Evolutionary conservation across 2,329 filamentous ascomycete genomes (phyloP).

Genomic region (Penicillium oxalicum): DNA sequence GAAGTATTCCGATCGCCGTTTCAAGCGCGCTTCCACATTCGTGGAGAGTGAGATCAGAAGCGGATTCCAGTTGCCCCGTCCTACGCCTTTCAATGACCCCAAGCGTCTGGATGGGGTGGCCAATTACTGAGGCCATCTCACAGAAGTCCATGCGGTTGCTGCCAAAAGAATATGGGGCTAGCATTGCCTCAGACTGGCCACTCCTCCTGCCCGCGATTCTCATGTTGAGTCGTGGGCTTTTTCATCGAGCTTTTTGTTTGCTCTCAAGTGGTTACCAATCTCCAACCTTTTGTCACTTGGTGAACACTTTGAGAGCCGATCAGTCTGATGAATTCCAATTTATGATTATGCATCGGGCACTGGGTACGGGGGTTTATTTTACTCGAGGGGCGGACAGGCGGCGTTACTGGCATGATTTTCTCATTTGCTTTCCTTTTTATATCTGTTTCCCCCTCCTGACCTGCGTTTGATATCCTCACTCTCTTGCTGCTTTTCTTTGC

Average conservation of each 20-base stretch:
- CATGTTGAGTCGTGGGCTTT: no score
- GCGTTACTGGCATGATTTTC: no score
- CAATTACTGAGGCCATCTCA: slow-evolving; percentile 13
- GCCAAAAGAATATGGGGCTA: no score
- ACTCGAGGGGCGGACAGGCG: no score
- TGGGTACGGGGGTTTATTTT: not conserved
- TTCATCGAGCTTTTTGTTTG: not conserved
- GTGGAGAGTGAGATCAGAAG: slow-evolving; percentile 68
- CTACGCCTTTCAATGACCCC: slow-evolving; percentile 10
- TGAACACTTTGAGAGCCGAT: not conserved
- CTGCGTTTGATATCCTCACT: not conserved
- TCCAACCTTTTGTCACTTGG: not conserved
- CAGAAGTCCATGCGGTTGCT: no score
- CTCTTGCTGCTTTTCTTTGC: not conserved
- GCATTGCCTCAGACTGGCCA: no score
- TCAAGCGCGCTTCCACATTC: slow-evolving; percentile 75
- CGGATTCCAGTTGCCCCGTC: slow-evolving; percentile 49
- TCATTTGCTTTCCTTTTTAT: no score
- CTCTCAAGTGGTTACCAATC: no score
- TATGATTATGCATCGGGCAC: not conserved
- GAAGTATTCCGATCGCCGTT: slow-evolving; percentile 84
- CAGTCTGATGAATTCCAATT: no score
- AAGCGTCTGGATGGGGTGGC: slow-evolving; percentile 13
- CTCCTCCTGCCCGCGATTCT: no score
- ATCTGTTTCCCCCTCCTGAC: no score